A percentile compares a stretch with the other conserved stretches of the same genome.
These are phyloP conservation scores for Phytophthora constricta DNA, from an alignment of 352 stramenopile species.

Conservation along the genomic window DNA sequence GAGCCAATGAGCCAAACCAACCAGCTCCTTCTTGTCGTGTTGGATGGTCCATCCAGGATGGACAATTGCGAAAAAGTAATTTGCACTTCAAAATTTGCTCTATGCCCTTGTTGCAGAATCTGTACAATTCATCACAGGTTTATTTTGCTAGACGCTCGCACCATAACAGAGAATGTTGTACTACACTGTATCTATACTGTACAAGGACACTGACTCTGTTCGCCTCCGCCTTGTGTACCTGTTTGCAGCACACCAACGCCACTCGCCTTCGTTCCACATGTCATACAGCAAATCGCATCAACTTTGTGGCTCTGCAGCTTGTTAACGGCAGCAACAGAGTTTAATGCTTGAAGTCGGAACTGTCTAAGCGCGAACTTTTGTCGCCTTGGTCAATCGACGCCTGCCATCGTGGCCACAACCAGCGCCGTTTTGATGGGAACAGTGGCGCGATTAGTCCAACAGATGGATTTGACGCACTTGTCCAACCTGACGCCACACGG, in stretches of 20 bases:
- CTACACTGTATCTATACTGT: too few species aligned
- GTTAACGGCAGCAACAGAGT: not conserved
- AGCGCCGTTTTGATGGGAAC: not conserved
- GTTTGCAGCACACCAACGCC: not conserved
- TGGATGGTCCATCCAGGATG: too few species aligned
- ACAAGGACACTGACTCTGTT: too few species aligned
- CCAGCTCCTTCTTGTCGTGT: too few species aligned
- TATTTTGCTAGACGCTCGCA: too few species aligned
- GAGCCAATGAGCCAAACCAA: too few species aligned
- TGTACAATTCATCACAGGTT: too few species aligned
- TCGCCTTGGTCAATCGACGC: not conserved
- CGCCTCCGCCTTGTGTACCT: too few species aligned
- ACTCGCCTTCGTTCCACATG: constrained; percentile 3
- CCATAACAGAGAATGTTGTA: too few species aligned
- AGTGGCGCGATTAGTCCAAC: not conserved
- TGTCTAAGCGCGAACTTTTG: not conserved
- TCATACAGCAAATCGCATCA: constrained; percentile 12
- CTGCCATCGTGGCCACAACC: not conserved
- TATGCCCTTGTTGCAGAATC: too few species aligned
- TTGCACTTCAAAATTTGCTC: too few species aligned
- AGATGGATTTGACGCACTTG: not conserved
- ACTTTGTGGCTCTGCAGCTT: not conserved
- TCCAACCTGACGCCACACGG: not conserved
- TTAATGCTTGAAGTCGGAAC: not conserved
- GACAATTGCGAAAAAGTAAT: too few species aligned